Evolutionary conservation across 208 protist genomes (phyloP).

Genomic region (Leishmania martiniquensis): DNA sequence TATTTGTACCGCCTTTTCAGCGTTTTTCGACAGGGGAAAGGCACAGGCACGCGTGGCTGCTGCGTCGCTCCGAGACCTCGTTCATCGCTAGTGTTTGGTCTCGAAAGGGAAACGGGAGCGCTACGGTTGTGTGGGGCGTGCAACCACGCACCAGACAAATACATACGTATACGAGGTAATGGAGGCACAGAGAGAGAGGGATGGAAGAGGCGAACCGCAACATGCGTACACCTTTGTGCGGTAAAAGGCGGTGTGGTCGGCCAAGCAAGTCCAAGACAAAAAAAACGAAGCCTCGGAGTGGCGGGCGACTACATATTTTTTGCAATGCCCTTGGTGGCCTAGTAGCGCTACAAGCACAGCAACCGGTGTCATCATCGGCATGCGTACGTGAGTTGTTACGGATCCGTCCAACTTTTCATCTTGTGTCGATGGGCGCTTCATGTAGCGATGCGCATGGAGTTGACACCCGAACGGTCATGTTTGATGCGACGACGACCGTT

Average conservation of each 20-base stretch:
- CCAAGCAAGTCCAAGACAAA: background rate
- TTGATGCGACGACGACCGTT: background rate
- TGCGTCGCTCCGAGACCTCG: background rate
- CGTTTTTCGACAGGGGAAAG: background rate
- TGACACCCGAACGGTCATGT: background rate
- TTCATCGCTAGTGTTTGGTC: background rate
- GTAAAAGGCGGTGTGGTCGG: background rate
- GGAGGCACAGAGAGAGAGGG: background rate
- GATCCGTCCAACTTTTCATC: background rate
- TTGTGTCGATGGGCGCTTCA: background rate
- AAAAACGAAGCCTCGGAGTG: too few relatives aligned
- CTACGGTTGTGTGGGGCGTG: background rate
- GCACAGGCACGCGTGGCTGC: background rate
- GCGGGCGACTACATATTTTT: background rate
- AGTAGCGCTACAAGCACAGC: background rate
- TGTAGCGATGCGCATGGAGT: background rate
- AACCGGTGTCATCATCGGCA: background rate
- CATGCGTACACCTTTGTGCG: too few relatives aligned
- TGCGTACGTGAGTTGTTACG: too few relatives aligned
- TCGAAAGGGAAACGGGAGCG: background rate
- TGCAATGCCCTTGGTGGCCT: background rate
- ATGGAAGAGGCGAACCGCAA: background rate
- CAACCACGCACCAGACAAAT: background rate
- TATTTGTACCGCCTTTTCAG: background rate
- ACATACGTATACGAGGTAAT: background rate